A percentile compares a stretch with the other conserved stretches of the same genome.
These are phyloP conservation scores for Aspergillus eucalypticola DNA, from an alignment of 2,329 filamentous ascomycete genomes.

Conservation along the genomic window DNA sequence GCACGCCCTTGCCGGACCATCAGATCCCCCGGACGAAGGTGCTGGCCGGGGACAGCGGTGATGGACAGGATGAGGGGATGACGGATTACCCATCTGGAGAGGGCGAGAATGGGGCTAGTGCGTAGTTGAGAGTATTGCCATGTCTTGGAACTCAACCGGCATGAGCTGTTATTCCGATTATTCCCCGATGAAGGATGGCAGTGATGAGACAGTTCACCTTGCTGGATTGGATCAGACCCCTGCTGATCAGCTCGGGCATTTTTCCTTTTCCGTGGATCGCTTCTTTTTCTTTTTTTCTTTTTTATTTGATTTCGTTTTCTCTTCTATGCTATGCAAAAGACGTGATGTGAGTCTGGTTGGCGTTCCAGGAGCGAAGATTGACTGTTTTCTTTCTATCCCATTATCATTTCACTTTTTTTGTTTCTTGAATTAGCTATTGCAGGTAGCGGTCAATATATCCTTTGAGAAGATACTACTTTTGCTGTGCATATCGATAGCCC, in stretches of 20 bases:
- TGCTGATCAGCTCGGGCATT: not conserved
- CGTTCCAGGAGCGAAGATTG: not conserved
- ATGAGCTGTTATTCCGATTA: not conserved
- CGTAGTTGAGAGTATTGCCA: not conserved
- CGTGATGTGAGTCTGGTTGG: not conserved
- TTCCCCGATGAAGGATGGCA: not conserved
- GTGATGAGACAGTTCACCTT: not conserved
- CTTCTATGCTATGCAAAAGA: not conserved
- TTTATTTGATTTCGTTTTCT: not conserved
- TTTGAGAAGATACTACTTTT: not conserved
- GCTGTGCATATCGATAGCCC: too few relatives aligned
- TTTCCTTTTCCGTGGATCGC: not conserved
- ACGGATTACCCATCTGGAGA: conserved; percentile 30
- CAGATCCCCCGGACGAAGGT: conserved; percentile 66
- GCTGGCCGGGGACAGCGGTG: conserved; percentile 52
- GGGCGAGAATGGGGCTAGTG: conserved; percentile 23
- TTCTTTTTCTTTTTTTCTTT: not conserved
- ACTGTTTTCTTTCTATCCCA: not conserved
- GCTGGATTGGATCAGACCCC: not conserved
- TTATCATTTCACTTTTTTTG: not conserved
- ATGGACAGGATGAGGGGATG: conserved; percentile 40
- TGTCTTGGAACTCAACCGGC: not conserved
- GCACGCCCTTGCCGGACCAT: conserved; percentile 60
- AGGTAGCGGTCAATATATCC: not conserved
- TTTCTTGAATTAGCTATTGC: not conserved